These are phyloP conservation scores for Grigorovia transvaalensis DNA, from an alignment of 805 yeast genomes.

Conservation along the genomic window DNA sequence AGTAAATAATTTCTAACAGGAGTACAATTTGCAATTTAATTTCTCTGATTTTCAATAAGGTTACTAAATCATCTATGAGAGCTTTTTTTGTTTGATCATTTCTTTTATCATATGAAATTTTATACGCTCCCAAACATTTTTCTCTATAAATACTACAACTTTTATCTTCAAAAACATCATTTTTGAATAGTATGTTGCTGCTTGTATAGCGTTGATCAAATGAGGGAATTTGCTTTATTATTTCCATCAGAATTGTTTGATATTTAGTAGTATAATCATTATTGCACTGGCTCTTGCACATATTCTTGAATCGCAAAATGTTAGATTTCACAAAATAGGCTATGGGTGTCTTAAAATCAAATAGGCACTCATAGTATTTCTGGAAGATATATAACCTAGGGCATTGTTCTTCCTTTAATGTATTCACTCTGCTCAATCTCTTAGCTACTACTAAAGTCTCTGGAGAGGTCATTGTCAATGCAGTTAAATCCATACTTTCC, in stretches of 20 bases:
- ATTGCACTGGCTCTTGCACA: conserved; percentile 28
- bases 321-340: conserved; percentile 40
- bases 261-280: conserved; percentile 8
- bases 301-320: conserved; percentile 34
- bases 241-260: conserved; percentile 20
- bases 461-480: conserved; percentile 8
- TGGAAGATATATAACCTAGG: conserved; percentile 20
- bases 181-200: conserved; percentile 11
- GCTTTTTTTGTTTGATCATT: conserved; percentile 8
- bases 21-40: conserved; percentile 45
- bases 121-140: conserved; percentile 8
- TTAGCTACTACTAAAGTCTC: background rate
- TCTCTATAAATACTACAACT: conserved; percentile 18
- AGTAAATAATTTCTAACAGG: conserved; percentile 35
- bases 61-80: conserved; percentile 23
- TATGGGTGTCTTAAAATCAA: conserved; percentile 27
- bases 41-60: conserved; percentile 42
- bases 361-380: conserved; percentile 31
- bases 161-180: conserved; percentile 14
- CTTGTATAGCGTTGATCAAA: conserved; percentile 31
- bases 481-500: background rate
- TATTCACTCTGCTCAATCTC: background rate
- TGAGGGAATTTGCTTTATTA: conserved; percentile 29
- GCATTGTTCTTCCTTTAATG: background rate
- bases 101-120: background rate